A percentile compares a stretch with the other conserved stretches of the same genome.
Conservation (phyloP, 352 stramenopile genomes). For the Phytophthora melonis region DNA sequence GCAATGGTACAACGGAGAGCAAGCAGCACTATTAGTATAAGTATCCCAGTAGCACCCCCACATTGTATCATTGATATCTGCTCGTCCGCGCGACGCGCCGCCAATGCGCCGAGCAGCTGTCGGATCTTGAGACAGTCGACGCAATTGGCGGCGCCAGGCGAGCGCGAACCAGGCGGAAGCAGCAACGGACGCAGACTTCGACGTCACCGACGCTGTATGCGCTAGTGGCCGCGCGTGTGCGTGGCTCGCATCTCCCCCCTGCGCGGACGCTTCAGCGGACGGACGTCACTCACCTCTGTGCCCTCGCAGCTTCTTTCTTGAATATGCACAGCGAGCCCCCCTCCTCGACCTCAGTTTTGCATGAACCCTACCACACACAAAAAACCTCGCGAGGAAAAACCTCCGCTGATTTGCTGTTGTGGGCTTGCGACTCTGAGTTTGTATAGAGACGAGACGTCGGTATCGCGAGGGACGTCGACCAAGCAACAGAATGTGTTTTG, state of each 20-base stretch:
- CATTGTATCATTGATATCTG: background rate
- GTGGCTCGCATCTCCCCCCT: background rate
- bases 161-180: background rate
- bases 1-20: background rate
- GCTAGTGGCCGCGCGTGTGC: background rate
- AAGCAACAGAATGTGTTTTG: background rate
- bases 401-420: slow-evolving; percentile 33
- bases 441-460: slow-evolving; percentile 12
- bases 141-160: background rate
- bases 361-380: slow-evolving; percentile 35
- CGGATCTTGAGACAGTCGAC: slow-evolving; percentile 7
- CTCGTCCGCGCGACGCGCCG: background rate
- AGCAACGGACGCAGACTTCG: background rate
- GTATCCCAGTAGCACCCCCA: background rate
- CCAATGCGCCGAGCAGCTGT: slow-evolving; percentile 1
- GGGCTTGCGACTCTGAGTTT: slow-evolving; percentile 13
- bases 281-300: slow-evolving; percentile 32
- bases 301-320: slow-evolving; percentile 34
- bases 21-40: slow-evolving; percentile 1
- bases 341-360: background rate
- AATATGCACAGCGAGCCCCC: slow-evolving; percentile 41
- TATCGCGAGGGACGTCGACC: background rate
- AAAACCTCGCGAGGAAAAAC: slow-evolving; percentile 34
- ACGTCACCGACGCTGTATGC: too few species aligned
- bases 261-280: background rate